These are phyloP conservation scores for Parmales sp. DNA, from an alignment of 108 stramenopile genomes.

Conservation along the genomic window DNA sequence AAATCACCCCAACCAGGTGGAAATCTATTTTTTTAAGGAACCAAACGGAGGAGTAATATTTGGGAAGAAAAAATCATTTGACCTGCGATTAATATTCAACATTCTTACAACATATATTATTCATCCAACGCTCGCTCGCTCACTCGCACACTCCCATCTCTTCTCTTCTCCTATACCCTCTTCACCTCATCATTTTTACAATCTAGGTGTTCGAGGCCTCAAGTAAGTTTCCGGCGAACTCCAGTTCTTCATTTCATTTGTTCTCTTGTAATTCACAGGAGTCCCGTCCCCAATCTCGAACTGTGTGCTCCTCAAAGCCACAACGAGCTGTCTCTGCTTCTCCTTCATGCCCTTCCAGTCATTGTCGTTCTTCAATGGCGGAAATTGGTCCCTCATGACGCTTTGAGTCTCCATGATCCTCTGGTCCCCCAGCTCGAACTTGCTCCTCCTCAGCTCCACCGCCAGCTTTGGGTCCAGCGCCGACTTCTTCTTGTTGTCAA, in stretches of 20 bases:
- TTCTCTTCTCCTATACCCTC: too few species aligned
- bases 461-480: neutral
- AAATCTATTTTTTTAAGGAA: too few species aligned
- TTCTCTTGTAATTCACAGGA: neutral
- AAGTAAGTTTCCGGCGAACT: neutral
- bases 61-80: too few species aligned
- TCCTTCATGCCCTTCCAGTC: neutral
- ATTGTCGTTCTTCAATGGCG: neutral
- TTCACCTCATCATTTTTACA: neutral
- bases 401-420: neutral
- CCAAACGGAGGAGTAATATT: too few species aligned
- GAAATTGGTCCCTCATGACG: neutral
- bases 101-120: too few species aligned
- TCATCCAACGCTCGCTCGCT: too few species aligned
- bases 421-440: constrained; percentile 1
- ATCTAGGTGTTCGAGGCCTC: neutral
- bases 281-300: constrained; percentile 6
- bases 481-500: neutral
- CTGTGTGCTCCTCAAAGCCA: neutral
- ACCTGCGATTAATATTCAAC: too few species aligned
- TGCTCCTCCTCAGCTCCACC: neutral
- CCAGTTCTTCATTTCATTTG: constrained; percentile 10
- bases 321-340: neutral
- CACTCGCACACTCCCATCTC: too few species aligned
- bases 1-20: too few species aligned